These are phyloP conservation scores for Parmelia sp. DNA, from an alignment of 495 filamentous ascomycete species.

Conservation along the genomic window DNA sequence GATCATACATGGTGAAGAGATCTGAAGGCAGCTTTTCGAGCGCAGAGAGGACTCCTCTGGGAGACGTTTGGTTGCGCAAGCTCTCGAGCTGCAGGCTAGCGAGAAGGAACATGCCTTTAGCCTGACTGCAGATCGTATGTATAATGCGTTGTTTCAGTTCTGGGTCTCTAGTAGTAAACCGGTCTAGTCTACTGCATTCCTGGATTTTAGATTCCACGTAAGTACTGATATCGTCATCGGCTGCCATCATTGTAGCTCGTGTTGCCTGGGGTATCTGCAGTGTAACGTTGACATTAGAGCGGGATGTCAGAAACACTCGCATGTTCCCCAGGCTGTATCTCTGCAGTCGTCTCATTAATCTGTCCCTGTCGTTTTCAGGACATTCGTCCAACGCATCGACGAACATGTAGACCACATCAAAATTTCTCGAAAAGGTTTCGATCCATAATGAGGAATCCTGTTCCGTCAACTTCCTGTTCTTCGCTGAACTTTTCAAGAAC, in stretches of 20 bases:
- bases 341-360: slow-evolving; percentile 19
- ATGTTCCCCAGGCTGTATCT: neutral
- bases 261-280: slow-evolving; percentile 9
- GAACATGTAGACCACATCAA: slow-evolving; percentile 6
- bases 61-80: slow-evolving; percentile 32
- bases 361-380: slow-evolving; percentile 16
- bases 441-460: slow-evolving; percentile 4
- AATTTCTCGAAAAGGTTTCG: neutral
- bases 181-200: slow-evolving; percentile 20
- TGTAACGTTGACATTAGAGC: slow-evolving; percentile 23
- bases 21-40: slow-evolving; percentile 30
- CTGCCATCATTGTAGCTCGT: slow-evolving; percentile 25
- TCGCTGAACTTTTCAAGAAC: neutral
- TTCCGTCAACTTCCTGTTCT: slow-evolving; percentile 9
- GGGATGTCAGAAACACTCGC: slow-evolving; percentile 30
- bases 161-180: slow-evolving; percentile 19
- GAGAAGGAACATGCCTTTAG: slow-evolving; percentile 47
- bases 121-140: slow-evolving; percentile 27
- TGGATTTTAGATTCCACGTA: slow-evolving; percentile 29
- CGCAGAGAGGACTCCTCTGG: slow-evolving; percentile 28
- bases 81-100: slow-evolving; percentile 42
- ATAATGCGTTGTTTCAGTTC: slow-evolving; percentile 33
- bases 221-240: slow-evolving; percentile 24
- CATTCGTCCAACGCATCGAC: slow-evolving; percentile 31
- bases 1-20: slow-evolving; percentile 33